Conservation (phyloP, 495 filamentous ascomycete genomes). For the Sabuloglossum arenarium region DNA sequence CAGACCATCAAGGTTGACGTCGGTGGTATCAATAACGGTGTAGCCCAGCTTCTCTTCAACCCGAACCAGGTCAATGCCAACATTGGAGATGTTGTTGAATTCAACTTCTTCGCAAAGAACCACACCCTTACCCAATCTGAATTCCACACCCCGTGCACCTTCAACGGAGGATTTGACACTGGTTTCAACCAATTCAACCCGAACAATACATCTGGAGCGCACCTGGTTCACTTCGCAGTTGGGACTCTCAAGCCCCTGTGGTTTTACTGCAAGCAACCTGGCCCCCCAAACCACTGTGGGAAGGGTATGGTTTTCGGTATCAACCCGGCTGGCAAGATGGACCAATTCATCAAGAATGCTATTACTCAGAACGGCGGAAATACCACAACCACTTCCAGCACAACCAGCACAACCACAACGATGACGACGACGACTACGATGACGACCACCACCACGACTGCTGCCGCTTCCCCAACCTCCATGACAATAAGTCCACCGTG, state of each 20-base stretch:
- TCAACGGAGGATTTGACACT: constrained; percentile 6
- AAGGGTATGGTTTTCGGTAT: constrained; percentile 10
- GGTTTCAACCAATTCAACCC: constrained; percentile 12
- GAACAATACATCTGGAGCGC: not conserved
- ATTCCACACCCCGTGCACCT: constrained; percentile 6
- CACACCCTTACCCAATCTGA: constrained; percentile 9
- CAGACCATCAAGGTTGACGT: not conserved
- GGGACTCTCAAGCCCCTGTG: constrained; percentile 2
- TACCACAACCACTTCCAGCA: not conserved
- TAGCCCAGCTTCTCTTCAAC: not conserved
- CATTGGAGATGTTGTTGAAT: constrained; percentile 6
- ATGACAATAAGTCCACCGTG: not conserved
- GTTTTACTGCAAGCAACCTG: constrained; percentile 9
- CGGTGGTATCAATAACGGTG: not conserved
- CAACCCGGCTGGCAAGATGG: constrained; percentile 8
- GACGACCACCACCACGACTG: not conserved
- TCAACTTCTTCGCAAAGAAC: constrained; percentile 9
- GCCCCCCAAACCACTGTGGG: constrained; percentile 6
- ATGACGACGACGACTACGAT: not conserved
- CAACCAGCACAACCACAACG: not conserved
- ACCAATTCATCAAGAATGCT: constrained; percentile 8
- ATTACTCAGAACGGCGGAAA: constrained; percentile 5
- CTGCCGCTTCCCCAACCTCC: not conserved
- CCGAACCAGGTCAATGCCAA: constrained; percentile 1
- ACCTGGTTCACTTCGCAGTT: not conserved